These are phyloP conservation scores for Neonectria hederae DNA, from an alignment of 2,329 filamentous ascomycete genomes.

Conservation along the genomic window DNA sequence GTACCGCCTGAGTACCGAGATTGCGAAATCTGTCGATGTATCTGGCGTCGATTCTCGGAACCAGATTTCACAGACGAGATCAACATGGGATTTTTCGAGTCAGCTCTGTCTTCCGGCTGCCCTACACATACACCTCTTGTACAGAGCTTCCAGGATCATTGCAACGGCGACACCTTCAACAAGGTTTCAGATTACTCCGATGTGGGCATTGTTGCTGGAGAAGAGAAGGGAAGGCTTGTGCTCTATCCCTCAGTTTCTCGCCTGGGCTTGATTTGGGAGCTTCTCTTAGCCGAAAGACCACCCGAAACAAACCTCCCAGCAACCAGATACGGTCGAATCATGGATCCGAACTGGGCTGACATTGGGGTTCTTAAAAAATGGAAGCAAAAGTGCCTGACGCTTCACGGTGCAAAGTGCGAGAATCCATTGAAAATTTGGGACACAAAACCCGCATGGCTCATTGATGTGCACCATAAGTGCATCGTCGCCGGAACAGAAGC, in stretches of 20 bases:
- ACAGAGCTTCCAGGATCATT: not conserved
- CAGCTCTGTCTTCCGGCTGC: not conserved
- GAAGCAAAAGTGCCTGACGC: not conserved
- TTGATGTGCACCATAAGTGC: constrained; percentile 1
- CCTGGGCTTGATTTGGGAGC: not conserved
- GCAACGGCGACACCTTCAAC: not conserved
- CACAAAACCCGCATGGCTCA: constrained; percentile 8
- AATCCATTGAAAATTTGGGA: constrained; percentile 21
- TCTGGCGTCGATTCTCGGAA: constrained; percentile 3
- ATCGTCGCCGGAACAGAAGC: not conserved
- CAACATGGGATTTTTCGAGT: not conserved
- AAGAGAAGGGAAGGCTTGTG: not conserved
- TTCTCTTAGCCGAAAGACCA: not conserved
- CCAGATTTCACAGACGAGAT: not conserved
- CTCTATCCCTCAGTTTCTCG: not conserved
- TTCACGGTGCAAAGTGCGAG: not conserved
- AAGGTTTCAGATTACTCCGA: not conserved
- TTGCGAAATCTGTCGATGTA: constrained; percentile 4
- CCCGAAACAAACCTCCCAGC: not conserved
- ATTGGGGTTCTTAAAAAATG: constrained; percentile 6
- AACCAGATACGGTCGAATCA: not conserved
- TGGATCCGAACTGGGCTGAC: constrained; percentile 16
- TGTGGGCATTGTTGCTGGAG: not conserved
- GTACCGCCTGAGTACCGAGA: not conserved
- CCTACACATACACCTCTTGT: constrained; percentile 1